Evolutionary conservation across 1,284 basidiomycete genomes (phyloP), one percentile per base, ranked within the genome.

Genomic region (Ganoderma leucocontextum): DNA sequence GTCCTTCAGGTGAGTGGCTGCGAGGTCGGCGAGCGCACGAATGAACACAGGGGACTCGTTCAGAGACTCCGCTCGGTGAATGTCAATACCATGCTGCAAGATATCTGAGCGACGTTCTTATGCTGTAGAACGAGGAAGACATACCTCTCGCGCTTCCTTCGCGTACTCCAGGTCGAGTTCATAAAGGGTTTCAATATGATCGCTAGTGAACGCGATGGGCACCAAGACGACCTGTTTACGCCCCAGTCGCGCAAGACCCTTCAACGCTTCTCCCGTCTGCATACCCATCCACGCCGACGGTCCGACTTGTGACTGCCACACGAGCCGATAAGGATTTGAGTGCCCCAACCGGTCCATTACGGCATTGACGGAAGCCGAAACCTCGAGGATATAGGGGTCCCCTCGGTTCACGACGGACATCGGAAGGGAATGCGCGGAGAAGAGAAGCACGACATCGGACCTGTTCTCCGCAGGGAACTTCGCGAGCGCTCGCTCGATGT

Each of bases 1-100:
- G 60, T 90, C 87, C 63, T 84, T 85, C 68, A 99, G 83, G 80
- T 99, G 98, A 65, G 87, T 83, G n/a, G 91, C 85, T 39, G 92
- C 92, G 68, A 99, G 92, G 79, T 99, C 97, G 3, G 98, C 97
- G 36, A 99, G 85, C 3, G 97, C 97, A n/a, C 95, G 91, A 73
- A 98, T 92, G 81, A 99, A 99, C 64, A 97, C 95, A 0, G 98
- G 97, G n/a, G 95, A 97, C 72, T 93, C 96, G 81, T 99, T 99
- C 69, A 99, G 85, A n/a, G 96, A 97, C 73, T 94, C 95, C 52
- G 95, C 94, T n/a, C 98, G 91, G 68, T 94, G 88, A 52, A 98
- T 88, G 73, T 96, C 91, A 77, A 99, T 92, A 38, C 98, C 97
- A 73, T 98, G 77, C 62, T 76, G 60, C 68, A 33, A 15, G 17